Evolutionary conservation across 1,139 yeast species (phyloP), one percentile per base, ranked within the genome.

Genomic region (Wickerhamomyces sp.): DNA sequence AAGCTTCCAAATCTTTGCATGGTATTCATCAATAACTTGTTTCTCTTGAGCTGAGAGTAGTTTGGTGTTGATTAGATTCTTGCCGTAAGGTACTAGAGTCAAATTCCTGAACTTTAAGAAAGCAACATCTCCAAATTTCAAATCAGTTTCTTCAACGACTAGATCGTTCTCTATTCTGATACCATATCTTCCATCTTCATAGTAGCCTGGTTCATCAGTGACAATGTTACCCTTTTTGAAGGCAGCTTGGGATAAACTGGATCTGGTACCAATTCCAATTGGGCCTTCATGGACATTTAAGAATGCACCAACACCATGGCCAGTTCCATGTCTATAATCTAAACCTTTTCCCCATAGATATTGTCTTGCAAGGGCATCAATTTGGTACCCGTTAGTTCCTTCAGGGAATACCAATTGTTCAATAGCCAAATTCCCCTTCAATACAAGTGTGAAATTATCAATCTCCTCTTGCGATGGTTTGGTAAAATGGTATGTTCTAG

Each of bases 201-300:
- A 94, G 66, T 73, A 93, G 0, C 99, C 99, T 1, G 99, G 99
- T 66, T 94, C 99, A 66, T 93, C 90, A 27, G 96, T 85, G 41
- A 90, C 71, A 40, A 91, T 71, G 65, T 89, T 87, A 33, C 99
- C 99, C 27, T 57, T 56, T 44, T 61, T 50, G 39, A 70, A 52
- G 63, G 51, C 47, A 61, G 10, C 59, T 52, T 26, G 60, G 6
- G 31, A 29, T 56, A 65, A 53, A 29, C 56, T 56, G 18, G 65
- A 68, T 54, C 86, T 75, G 55, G 82, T 78, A 2, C 96, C 94
- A 57, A 93, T 85, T 10, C 98, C 96, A 48, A 91, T 81, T 13
- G 99, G 99, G 5, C 96, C 96, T 63, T 94, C 98, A 63, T 94
- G 99, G 37, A 93, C 99, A 61, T 93, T 93, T 53, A 94, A 76